Percentiles rank a stretch among this genome's conserved stretches.
Conservation (phyloP, 805 yeast species). For the Ogataea chonburiensis region DNA sequence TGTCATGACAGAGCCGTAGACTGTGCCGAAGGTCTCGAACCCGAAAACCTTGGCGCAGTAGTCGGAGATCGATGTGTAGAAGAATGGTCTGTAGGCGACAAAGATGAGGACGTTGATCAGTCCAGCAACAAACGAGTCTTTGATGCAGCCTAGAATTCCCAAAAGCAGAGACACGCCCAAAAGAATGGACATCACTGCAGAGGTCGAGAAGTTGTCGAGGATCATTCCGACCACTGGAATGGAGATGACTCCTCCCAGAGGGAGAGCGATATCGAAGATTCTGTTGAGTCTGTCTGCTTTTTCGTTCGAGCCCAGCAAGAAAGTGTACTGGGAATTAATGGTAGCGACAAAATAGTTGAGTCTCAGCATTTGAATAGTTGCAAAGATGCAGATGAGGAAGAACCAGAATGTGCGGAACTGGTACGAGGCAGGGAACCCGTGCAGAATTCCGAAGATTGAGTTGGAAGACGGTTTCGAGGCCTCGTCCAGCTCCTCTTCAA, state of each 20-base stretch:
- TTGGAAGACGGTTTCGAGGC: constrained; percentile 37
- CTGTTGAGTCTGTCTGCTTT: constrained; percentile 43
- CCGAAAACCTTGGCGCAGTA: constrained; percentile 65
- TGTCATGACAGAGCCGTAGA: constrained; percentile 56
- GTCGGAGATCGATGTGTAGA: constrained; percentile 56
- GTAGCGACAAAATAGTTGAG: constrained; percentile 60
- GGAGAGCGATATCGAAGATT: constrained; percentile 52
- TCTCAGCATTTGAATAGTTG: constrained; percentile 57
- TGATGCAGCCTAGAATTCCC: constrained; percentile 49
- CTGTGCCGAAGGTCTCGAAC: constrained; percentile 57
- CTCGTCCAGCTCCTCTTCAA: constrained; percentile 45
- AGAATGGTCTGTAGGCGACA: constrained; percentile 56
- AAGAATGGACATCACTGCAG: constrained; percentile 41
- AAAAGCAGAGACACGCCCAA: constrained; percentile 42
- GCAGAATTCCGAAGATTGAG: constrained; percentile 53
- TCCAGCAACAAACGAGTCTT: constrained; percentile 40
- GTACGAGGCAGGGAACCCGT: constrained; percentile 47
- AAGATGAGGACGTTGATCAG: constrained; percentile 45
- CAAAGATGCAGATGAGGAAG: constrained; percentile 45
- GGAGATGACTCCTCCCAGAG: constrained; percentile 54
- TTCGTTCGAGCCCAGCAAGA: constrained; percentile 39
- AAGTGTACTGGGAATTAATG: constrained; percentile 52
- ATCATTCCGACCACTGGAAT: constrained; percentile 54
- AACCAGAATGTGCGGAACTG: constrained; percentile 57
- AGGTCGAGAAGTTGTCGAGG: constrained; percentile 49